Percentiles rank a stretch among this genome's conserved stretches.
phyloP scores from a whole-genome alignment of 371 early-diverging fungal species.

The Dichotomocladium elegans region DNA sequence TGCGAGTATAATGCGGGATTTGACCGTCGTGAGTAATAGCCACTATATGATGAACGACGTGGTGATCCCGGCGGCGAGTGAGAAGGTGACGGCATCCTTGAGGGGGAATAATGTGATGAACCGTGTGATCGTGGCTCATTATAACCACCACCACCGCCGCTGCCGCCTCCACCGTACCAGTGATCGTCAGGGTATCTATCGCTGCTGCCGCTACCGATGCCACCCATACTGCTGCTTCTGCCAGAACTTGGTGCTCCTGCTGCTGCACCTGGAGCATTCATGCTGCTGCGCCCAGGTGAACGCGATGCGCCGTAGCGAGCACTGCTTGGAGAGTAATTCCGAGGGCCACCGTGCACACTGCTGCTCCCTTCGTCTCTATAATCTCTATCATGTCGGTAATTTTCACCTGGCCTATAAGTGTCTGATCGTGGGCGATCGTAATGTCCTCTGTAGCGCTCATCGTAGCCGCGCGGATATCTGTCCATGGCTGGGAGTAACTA shows the following conservation, averaged over 20 bases:
- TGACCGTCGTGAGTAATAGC: slow-evolving; percentile 25
- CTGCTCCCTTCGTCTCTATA: slow-evolving; percentile 30
- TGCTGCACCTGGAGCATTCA: neutral
- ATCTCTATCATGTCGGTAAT: slow-evolving; percentile 36
- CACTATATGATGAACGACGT: slow-evolving; percentile 26
- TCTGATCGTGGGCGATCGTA: slow-evolving; percentile 42
- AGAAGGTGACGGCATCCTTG: slow-evolving; percentile 21
- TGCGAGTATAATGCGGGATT: slow-evolving; percentile 16
- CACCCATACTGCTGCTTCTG: slow-evolving; percentile 3
- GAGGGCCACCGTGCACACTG: neutral
- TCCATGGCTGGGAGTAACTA: too few species aligned
- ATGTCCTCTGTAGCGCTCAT: slow-evolving; percentile 42
- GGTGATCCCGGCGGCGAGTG: slow-evolving; percentile 32
- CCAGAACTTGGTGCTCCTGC: neutral
- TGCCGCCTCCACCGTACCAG: too few species aligned
- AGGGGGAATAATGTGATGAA: slow-evolving; percentile 16
- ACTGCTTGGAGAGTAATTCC: slow-evolving; percentile 7
- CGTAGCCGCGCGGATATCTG: slow-evolving; percentile 41
- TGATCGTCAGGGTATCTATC: slow-evolving; percentile 7
- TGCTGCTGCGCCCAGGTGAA: slow-evolving; percentile 3
- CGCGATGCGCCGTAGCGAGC: slow-evolving; percentile 5
- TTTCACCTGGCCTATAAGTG: slow-evolving; percentile 41
- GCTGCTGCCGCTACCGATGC: slow-evolving; percentile 1
- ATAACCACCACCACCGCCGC: too few species aligned
- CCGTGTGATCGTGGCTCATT: slow-evolving; percentile 17